phyloP scores from a whole-genome alignment of 345 rosid species.

The Viola odorata region DNA sequence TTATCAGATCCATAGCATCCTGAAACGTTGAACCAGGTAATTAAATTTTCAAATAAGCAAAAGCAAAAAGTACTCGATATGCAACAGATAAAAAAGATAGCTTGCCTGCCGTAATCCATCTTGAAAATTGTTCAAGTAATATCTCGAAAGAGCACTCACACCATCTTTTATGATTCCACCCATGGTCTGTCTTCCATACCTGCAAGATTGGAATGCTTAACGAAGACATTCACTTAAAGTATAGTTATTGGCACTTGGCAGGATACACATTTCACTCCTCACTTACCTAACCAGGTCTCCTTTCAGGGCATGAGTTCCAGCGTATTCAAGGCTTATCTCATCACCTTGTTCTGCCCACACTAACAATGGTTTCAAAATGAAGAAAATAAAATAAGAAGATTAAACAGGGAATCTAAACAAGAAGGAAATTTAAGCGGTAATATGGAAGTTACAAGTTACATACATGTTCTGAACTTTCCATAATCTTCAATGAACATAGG shows the following conservation, averaged over 20 bases:
- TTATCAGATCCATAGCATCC: conserved; percentile 94
- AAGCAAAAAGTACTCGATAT: not conserved
- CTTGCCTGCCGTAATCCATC: conserved; percentile 97
- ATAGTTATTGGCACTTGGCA: not conserved
- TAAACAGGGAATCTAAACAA: conserved; percentile 6
- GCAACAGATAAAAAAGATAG: conserved; percentile 13
- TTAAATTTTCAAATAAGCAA: not conserved
- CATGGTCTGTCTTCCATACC: conserved; percentile 88
- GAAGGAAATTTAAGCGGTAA: conserved; percentile 4
- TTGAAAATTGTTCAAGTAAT: conserved; percentile 86
- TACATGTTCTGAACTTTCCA: conserved; percentile 67
- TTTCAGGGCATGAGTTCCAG: conserved; percentile 91
- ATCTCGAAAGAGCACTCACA: conserved; percentile 84
- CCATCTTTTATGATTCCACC: conserved; percentile 82
- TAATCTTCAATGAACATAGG: conserved; percentile 59
- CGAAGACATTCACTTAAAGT: not conserved
- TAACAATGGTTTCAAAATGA: conserved; percentile 17
- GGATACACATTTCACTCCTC: not conserved
- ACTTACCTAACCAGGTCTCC: conserved; percentile 90
- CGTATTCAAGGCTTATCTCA: conserved; percentile 87
- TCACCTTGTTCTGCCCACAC: conserved; percentile 99
- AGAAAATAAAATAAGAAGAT: not conserved
- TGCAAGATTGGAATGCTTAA: conserved; percentile 20
- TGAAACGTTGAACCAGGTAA: conserved; percentile 25
- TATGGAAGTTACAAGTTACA: conserved; percentile 16